Percentiles rank a stretch among this genome's conserved stretches.
Evolutionary conservation across 768 basidiomycete species (phyloP).

Genomic region (Ramaria sp.): DNA sequence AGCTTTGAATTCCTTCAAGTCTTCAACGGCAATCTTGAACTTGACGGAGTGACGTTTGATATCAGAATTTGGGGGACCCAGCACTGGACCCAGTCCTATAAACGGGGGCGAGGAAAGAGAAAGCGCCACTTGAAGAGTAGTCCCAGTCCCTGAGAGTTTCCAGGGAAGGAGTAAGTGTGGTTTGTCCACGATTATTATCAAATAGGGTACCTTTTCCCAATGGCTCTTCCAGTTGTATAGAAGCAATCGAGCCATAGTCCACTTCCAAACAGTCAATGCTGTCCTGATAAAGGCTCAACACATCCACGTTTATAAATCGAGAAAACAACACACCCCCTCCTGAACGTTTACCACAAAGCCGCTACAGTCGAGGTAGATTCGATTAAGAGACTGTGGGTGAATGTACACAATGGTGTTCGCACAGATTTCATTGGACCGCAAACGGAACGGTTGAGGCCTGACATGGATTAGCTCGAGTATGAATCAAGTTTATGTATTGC

Average conservation of each 20-base stretch:
- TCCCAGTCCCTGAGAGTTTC: not conserved
- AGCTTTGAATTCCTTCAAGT: not conserved
- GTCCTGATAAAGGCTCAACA: not conserved
- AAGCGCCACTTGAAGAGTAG: not conserved
- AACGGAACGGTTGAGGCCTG: conserved; percentile 1
- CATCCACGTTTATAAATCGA: too few relatives aligned
- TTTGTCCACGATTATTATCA: not conserved
- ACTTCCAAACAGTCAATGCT: not conserved
- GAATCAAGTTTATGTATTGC: not conserved
- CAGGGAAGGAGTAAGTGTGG: not conserved
- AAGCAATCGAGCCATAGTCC: not conserved
- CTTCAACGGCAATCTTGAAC: not conserved
- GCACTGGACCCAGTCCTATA: not conserved
- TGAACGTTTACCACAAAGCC: conserved; percentile 2
- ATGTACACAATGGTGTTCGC: not conserved
- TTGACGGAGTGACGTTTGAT: not conserved
- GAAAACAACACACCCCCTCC: not conserved
- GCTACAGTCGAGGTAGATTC: not conserved
- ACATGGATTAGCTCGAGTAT: not conserved
- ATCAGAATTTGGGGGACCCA: not conserved
- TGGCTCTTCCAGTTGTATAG: not conserved
- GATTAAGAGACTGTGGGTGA: not conserved
- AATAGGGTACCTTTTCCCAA: not conserved
- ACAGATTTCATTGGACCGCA: not conserved
- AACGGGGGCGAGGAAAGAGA: conserved; percentile 1